Base-by-base conservation (phyloP, 495 filamentous ascomycete species). In the Pyronema omphalodes region DNA sequence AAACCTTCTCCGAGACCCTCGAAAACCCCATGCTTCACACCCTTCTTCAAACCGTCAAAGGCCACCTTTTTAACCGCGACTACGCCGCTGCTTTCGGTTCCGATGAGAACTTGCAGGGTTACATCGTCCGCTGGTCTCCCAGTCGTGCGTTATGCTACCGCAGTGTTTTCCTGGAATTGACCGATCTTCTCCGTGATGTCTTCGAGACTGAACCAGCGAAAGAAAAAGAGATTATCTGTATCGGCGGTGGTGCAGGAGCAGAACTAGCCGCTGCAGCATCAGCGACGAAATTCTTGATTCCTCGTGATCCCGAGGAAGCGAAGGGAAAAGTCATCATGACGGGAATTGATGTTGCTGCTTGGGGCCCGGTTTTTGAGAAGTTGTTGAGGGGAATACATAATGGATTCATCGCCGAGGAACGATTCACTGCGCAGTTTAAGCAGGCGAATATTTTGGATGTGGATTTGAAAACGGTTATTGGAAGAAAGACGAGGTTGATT, bases 91-190 rank as follows among this genome's bases (percentile, higher is more conserved):
- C 89, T 0, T 98, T 98, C 66, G 83, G 79, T 0, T 65, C 66
- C 34, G 70, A 78, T 37, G 78, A 80, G 44, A 70, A 79, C 39
- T 71, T 93, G 15, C 72, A 80, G 40, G 86, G 82, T 5, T 98
- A 98, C 70, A 83, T 85, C 4, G 73, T 84, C 55, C 71, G 91
- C 52, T 98, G 86, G 85, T 93, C 85, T 64, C 81, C 89, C 9
- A 76, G 79, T 36, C 68, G 91, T 40, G 84, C 86, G 3, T 69
- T 94, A 23, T 86, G 81, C 55, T 98, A 95, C 68, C 66, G 75
- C 35, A 71, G 76, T 6, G 62, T 94, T 4, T 73, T 96, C 33
- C 58, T 67, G 15, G 73, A 72, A 36, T 66, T 75, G n/a, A 56
- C 57, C 15, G 63, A 66, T 1, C 62, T 75, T 35, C 29, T 79